phyloP scores from a whole-genome alignment of 495 filamentous ascomycete genomes.

The Neurospora sp. region DNA sequence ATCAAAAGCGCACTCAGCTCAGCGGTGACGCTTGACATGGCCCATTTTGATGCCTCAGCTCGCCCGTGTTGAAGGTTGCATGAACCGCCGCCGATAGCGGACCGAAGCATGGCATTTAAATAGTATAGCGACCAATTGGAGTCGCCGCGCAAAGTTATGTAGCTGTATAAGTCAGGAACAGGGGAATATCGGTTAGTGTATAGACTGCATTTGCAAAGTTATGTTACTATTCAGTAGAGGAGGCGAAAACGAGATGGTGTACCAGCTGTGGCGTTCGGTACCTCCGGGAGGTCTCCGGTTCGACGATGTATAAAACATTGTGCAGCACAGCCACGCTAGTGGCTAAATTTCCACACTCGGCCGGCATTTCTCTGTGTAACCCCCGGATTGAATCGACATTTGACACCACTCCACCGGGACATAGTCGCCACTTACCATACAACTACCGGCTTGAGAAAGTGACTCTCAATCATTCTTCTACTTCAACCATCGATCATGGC shows the following conservation, averaged over 20 bases:
- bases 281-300: too few relatives aligned
- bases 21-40: not conserved
- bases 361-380: not conserved
- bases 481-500: not conserved
- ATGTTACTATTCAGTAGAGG: too few relatives aligned
- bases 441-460: not conserved
- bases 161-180: not conserved
- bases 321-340: not conserved
- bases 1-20: not conserved
- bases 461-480: not conserved
- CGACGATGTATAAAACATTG: too few relatives aligned
- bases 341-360: not conserved
- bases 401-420: not conserved
- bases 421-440: not conserved
- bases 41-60: not conserved
- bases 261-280: too few relatives aligned
- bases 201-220: not conserved
- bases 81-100: not conserved
- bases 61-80: not conserved
- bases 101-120: not conserved
- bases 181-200: not conserved
- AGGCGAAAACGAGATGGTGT: too few relatives aligned
- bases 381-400: too few relatives aligned
- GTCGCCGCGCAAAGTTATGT: not conserved
- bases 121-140: not conserved